phyloP scores from a whole-genome alignment of 257 asterid species.

The Rhazya stricta region DNA sequence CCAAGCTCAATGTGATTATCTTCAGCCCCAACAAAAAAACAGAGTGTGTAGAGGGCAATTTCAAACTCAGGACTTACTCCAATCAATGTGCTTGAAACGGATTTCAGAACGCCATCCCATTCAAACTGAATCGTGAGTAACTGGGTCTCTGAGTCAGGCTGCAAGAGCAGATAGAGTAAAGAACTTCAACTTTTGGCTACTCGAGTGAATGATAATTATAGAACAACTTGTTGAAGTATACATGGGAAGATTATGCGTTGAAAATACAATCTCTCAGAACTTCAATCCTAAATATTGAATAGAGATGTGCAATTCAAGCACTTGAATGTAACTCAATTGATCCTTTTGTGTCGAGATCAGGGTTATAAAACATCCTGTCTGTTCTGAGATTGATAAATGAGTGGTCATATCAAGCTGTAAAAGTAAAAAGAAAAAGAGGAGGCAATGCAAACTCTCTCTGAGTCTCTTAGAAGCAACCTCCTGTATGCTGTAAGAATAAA shows the following conservation, averaged over 20 bases:
- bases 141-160: slow-evolving; percentile 90
- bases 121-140: slow-evolving; percentile 82
- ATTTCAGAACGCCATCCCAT: slow-evolving; percentile 90
- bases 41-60: slow-evolving; percentile 70
- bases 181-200: not conserved
- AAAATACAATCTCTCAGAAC: not conserved
- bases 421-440: too few relatives aligned
- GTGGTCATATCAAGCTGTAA: too few relatives aligned
- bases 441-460: too few relatives aligned
- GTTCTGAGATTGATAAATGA: not conserved
- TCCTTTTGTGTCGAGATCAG: not conserved
- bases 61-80: slow-evolving; percentile 99
- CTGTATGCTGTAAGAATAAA: not conserved
- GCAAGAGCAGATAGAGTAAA: slow-evolving; percentile 25
- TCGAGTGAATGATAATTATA: not conserved
- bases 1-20: slow-evolving; percentile 79
- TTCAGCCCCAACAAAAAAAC: slow-evolving; percentile 74
- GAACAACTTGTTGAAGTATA: not conserved
- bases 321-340: not conserved
- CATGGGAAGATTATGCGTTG: not conserved
- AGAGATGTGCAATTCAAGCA: not conserved
- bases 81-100: slow-evolving; percentile 77
- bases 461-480: too few relatives aligned
- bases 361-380: not conserved
- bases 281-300: not conserved